Evolutionary conservation across 768 basidiomycete genomes (phyloP).

Genomic region (Lenzites betulinus): DNA sequence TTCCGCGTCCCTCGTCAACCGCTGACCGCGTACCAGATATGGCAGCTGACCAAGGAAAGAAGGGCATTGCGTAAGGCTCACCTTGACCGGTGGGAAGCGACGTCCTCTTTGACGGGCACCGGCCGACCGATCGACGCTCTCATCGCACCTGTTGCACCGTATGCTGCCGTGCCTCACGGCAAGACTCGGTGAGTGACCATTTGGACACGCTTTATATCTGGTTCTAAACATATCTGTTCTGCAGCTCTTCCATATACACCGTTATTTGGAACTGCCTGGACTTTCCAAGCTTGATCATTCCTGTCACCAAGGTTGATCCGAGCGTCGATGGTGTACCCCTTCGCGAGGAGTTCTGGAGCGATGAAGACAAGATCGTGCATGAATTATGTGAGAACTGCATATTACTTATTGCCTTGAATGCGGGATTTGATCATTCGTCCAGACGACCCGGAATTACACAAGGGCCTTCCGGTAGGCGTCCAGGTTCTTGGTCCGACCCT

Average conservation of each 20-base stretch:
- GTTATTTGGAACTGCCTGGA: slow-evolving; percentile 47
- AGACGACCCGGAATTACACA: slow-evolving; percentile 45
- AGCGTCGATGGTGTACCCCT: slow-evolving; percentile 37
- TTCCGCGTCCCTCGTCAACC: slow-evolving; percentile 14
- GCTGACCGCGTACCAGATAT: slow-evolving; percentile 36
- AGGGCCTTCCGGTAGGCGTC: slow-evolving; percentile 36
- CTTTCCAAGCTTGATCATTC: slow-evolving; percentile 44
- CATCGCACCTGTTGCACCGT: slow-evolving; percentile 45
- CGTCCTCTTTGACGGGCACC: slow-evolving; percentile 41
- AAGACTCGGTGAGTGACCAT: slow-evolving; percentile 33
- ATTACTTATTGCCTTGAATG: not conserved
- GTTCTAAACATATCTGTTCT: no score
- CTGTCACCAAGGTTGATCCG: slow-evolving; percentile 50
- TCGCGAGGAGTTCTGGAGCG: slow-evolving; percentile 40
- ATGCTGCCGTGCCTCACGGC: slow-evolving; percentile 45
- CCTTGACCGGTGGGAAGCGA: slow-evolving; percentile 48
- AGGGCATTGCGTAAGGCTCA: slow-evolving; percentile 41
- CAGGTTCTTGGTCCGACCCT: slow-evolving; percentile 38
- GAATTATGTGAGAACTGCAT: slow-evolving; percentile 39
- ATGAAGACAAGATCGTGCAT: slow-evolving; percentile 42
- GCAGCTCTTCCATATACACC: slow-evolving; percentile 38
- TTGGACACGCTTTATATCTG: no score
- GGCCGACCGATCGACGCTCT: slow-evolving; percentile 53
- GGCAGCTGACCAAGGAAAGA: slow-evolving; percentile 44
- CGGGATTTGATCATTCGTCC: not conserved